These are phyloP conservation scores for Hericium coralloides DNA, from an alignment of 768 basidiomycete genomes.

Conservation along the genomic window DNA sequence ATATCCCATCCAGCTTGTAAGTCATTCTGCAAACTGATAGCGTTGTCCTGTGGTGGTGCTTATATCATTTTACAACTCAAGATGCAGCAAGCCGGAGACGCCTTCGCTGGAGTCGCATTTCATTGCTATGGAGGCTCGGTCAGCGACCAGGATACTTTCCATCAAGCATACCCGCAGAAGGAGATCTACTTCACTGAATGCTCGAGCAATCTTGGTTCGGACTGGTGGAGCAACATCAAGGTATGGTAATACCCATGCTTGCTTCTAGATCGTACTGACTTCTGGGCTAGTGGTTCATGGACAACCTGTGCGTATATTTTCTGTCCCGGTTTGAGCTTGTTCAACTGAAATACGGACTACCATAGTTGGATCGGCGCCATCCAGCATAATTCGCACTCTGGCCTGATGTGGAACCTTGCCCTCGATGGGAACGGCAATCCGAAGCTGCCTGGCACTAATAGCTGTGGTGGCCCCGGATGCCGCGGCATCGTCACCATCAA, in stretches of 20 bases:
- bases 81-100: constrained; percentile 47
- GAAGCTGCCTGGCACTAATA: constrained; percentile 51
- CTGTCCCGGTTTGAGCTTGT: neutral
- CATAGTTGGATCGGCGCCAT: constrained; percentile 33
- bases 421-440: constrained; percentile 57
- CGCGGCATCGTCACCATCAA: constrained; percentile 61
- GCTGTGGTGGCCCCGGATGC: constrained; percentile 55
- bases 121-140: constrained; percentile 62
- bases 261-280: neutral
- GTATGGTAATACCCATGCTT: constrained; percentile 22
- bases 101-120: constrained; percentile 60
- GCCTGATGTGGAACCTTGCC: constrained; percentile 71
- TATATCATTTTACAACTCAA: constrained; percentile 3
- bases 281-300: constrained; percentile 53
- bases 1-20: constrained; percentile 51
- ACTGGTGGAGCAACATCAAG: constrained; percentile 81
- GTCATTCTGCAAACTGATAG: constrained; percentile 14
- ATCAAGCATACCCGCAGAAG: constrained; percentile 46
- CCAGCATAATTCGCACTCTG: constrained; percentile 33
- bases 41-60: neutral
- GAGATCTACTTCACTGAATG: constrained; percentile 57
- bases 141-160: constrained; percentile 45
- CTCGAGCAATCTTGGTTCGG: constrained; percentile 50
- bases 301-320: constrained; percentile 38
- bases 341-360: neutral